A percentile compares a stretch with the other conserved stretches of the same genome.
Evolutionary conservation across 768 basidiomycete species (phyloP).

Genomic region (Tylopilus rubrobrunneus): DNA sequence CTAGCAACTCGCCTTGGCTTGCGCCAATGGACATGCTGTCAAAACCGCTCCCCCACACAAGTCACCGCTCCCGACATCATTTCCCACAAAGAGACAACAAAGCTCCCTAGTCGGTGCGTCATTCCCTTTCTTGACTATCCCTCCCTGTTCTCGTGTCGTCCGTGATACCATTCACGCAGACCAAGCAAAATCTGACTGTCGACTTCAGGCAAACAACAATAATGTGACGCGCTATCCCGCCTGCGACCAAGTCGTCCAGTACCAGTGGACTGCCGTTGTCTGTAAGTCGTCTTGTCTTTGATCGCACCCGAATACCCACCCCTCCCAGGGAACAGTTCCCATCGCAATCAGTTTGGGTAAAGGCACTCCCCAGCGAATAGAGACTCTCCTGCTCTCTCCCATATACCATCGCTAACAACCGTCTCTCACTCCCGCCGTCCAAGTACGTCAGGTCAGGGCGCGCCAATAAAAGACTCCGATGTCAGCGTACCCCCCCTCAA

Average conservation of each 20-base stretch:
- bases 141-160: conserved; percentile 1
- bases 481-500: too few species aligned
- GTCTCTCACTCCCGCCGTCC: too few species aligned
- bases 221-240: conserved; percentile 78
- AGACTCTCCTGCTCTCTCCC: conserved; percentile 6
- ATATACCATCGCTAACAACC: too few species aligned
- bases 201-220: conserved; percentile 60
- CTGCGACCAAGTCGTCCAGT: conserved; percentile 59
- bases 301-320: conserved; percentile 11
- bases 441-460: too few species aligned
- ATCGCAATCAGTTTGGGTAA: conserved; percentile 68
- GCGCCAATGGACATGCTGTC: conserved; percentile 35
- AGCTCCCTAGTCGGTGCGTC: conserved; percentile 24
- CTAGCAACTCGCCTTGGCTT: conserved; percentile 43
- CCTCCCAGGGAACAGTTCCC: conserved; percentile 66
- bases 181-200: conserved; percentile 45
- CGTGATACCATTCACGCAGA: conserved; percentile 16
- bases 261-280: conserved; percentile 71
- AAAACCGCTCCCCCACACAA: conserved; percentile 25
- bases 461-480: too few species aligned
- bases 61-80: conserved; percentile 7
- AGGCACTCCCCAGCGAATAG: conserved; percentile 39
- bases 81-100: conserved; percentile 25
- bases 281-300: conserved; percentile 51
- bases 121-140: conserved; percentile 3